Evolutionary conservation across 306 rosid genomes (phyloP).

Genomic region (Fagus sylvatica): DNA sequence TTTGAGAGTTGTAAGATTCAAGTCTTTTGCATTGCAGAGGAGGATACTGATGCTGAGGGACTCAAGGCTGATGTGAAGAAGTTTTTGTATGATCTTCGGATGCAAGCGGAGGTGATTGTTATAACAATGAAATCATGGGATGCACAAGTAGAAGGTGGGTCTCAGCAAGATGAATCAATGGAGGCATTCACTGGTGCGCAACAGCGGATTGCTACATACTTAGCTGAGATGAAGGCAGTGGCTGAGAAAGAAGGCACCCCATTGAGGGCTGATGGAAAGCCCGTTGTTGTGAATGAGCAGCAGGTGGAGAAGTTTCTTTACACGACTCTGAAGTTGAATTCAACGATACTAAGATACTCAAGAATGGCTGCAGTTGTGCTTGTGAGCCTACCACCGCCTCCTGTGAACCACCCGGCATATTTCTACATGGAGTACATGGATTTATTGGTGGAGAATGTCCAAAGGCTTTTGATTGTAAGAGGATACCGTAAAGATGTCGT

Average conservation of each 20-base stretch:
- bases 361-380: constrained; percentile 99
- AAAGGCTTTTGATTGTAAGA: constrained; percentile 92
- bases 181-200: constrained; percentile 72
- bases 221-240: constrained; percentile 56
- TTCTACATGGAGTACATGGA: constrained; percentile 99
- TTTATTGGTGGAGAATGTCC: constrained; percentile 91
- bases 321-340: constrained; percentile 86
- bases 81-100: constrained; percentile 91
- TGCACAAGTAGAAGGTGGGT: constrained; percentile 52
- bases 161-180: constrained; percentile 76
- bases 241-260: constrained; percentile 64
- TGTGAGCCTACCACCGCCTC: constrained; percentile 96
- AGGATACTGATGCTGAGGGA: constrained; percentile 85
- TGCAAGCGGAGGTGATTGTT: constrained; percentile 98
- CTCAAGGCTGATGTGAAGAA: constrained; percentile 95
- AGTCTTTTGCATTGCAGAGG: constrained; percentile 98
- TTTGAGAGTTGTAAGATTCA: constrained; percentile 98
- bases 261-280: constrained; percentile 85
- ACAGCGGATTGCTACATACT: constrained; percentile 61
- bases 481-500: constrained; percentile 96
- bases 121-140: constrained; percentile 87
- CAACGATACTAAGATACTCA: constrained; percentile 82
- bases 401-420: constrained; percentile 78
- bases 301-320: constrained; percentile 92
- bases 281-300: constrained; percentile 74